phyloP scores from a whole-genome alignment of 169 alveolate species.

The Eimeria nieschulzi region DNA sequence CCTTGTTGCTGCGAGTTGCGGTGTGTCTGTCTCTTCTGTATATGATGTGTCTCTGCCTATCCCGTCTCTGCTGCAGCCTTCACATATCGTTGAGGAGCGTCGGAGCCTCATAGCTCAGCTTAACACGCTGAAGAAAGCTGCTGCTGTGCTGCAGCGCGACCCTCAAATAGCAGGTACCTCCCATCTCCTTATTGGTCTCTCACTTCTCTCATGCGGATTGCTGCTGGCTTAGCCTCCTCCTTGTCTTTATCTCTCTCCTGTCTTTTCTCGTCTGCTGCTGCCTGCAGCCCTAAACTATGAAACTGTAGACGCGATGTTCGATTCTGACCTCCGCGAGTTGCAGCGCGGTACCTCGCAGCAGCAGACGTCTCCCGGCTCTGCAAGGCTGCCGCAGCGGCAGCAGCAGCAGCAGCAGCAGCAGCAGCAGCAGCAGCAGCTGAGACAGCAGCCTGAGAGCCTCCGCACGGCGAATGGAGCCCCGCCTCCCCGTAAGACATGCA shows the following conservation, averaged over 20 bases:
- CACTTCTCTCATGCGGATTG: neutral
- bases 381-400: conserved; percentile 33
- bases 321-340: conserved; percentile 61
- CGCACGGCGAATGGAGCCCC: conserved; percentile 16
- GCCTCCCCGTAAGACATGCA: conserved; percentile 22
- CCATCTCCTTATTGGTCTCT: neutral
- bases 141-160: conserved; percentile 73
- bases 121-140: conserved; percentile 71
- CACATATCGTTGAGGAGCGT: conserved; percentile 74
- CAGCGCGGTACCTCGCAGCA: conserved; percentile 49
- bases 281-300: conserved; percentile 56
- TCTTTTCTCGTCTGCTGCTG: neutral
- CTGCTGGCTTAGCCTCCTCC: neutral
- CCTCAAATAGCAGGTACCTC: conserved; percentile 55
- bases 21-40: neutral
- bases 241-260: neutral
- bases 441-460: conserved; percentile 24
- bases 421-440: conserved; percentile 28
- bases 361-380: conserved; percentile 16
- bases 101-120: conserved; percentile 58
- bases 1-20: neutral
- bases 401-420: conserved; percentile 38
- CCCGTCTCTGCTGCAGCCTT: conserved; percentile 68
- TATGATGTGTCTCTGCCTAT: neutral
- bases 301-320: conserved; percentile 56